Base-by-base conservation (phyloP, 352 stramenopile species). In the Phytopythium sindhum region DNA sequence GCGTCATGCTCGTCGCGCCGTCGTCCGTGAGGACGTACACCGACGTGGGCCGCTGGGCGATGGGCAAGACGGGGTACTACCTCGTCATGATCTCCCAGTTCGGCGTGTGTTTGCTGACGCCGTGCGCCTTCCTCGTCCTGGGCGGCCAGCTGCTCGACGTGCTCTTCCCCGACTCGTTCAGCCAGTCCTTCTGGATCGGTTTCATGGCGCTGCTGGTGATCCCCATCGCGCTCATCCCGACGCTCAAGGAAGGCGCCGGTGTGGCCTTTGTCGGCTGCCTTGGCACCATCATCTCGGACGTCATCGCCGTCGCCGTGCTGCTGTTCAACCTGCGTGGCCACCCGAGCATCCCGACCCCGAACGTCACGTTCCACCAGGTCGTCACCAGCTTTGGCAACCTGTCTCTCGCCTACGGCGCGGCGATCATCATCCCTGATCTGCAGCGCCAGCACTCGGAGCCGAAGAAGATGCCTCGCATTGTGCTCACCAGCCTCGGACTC, bases 381-480 rank as follows among this genome's bases (percentile, higher is more conserved):
- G 41, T 74, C 28, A 72, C 63, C 0, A 72, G 70, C 19, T 88
- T 88, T 19, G 80, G 80, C 19, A 89, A 86, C 59, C 59, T 89
- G 37, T 70, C 78, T 6, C 66, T 89, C 14, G 77, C 80, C 2
- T 88, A 88, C 58, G 75, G 67, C 14, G 80, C 80, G 55, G 75
- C 59, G 28, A 80, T 86, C 37, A 71, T 86, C n/a, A 72, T 89
- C 56, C 80, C 80, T 3, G 67, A 74, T 12, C 66, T 89, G 35
- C 74, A 82, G 51, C 72, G 77, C 19, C 65, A 88, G 31, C 77
- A 88, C 65, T 77, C 61, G 12, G 63, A 88, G 41, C 79, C 79
- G 5, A 31, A 60, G 1, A 73, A 73, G 23, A 86, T 88, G 79
- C 79, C 79, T 11, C 70, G 73, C 17, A 60, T 88, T 8, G 66